Evolutionary conservation across 1,139 yeast species (phyloP).

Genomic region (Candida buenavistaensis): DNA sequence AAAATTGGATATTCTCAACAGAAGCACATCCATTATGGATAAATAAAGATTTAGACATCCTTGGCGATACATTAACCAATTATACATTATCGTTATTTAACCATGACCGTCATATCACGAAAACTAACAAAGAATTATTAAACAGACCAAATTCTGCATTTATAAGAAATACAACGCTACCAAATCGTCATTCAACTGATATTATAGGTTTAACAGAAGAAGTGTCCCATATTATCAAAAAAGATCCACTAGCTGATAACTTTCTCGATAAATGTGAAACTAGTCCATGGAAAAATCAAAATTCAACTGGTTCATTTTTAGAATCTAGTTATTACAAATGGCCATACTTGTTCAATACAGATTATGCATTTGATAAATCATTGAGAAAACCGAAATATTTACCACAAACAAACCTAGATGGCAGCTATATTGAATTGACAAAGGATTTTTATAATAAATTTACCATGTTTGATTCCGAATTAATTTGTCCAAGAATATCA

Average conservation of each 20-base stretch:
- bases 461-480: slow-evolving; percentile 23
- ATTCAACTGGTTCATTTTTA: slow-evolving; percentile 18
- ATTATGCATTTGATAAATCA: slow-evolving; percentile 30
- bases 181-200: slow-evolving; percentile 14
- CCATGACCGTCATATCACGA: background rate
- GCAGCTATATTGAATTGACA: slow-evolving; percentile 34
- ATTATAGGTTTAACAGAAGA: slow-evolving; percentile 16
- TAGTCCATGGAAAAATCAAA: slow-evolving; percentile 23
- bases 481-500: slow-evolving; percentile 27
- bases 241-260: slow-evolving; percentile 21
- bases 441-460: slow-evolving; percentile 27
- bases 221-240: slow-evolving; percentile 15
- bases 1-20: slow-evolving; percentile 78
- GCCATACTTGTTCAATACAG: slow-evolving; percentile 42
- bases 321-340: slow-evolving; percentile 36
- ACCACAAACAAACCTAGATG: slow-evolving; percentile 20
- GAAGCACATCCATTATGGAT: slow-evolving; percentile 94
- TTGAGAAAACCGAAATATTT: slow-evolving; percentile 39
- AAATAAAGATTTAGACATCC: slow-evolving; percentile 20
- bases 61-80: slow-evolving; percentile 2
- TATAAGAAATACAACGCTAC: slow-evolving; percentile 20
- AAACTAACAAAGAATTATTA: slow-evolving; percentile 3
- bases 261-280: slow-evolving; percentile 36
- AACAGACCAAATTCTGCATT: slow-evolving; percentile 11
- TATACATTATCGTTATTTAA: slow-evolving; percentile 1